Conservation (phyloP, 1,284 basidiomycete genomes). For the Irpex sp. region DNA sequence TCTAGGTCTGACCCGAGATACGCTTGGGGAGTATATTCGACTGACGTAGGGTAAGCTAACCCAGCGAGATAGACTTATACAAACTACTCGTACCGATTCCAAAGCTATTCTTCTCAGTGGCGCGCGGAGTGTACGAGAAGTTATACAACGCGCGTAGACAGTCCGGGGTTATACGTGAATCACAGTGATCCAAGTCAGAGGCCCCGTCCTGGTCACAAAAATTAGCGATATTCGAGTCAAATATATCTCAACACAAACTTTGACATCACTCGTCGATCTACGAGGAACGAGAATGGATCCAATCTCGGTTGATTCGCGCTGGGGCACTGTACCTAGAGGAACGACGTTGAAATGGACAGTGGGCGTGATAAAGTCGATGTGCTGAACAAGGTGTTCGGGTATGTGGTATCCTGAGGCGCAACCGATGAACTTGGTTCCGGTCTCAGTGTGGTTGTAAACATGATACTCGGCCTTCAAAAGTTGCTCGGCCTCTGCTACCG, state of each 20-base stretch:
- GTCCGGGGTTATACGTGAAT: constrained; percentile 45
- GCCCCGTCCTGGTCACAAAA: neutral
- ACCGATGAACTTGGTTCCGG: constrained; percentile 31
- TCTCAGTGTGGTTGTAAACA: constrained; percentile 36
- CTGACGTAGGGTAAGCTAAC: constrained; percentile 22
- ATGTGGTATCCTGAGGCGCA: constrained; percentile 22
- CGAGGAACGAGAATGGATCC: too few species aligned
- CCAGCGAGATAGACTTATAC: neutral
- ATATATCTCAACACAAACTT: too few species aligned
- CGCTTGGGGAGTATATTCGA: constrained; percentile 48
- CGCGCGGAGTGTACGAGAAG: constrained; percentile 40
- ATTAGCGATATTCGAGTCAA: neutral
- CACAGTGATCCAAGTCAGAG: constrained; percentile 29
- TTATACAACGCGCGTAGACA: constrained; percentile 56
- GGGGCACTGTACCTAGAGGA: neutral
- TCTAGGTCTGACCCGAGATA: constrained; percentile 42
- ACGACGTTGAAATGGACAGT: constrained; percentile 23
- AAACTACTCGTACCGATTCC: constrained; percentile 38
- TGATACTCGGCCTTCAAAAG: constrained; percentile 44
- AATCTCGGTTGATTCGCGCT: too few species aligned
- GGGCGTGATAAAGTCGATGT: constrained; percentile 22
- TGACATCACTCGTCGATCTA: too few species aligned
- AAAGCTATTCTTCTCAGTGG: constrained; percentile 44
- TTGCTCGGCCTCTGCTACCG: constrained; percentile 40
- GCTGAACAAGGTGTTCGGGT: constrained; percentile 19